A percentile compares a stretch with the other conserved stretches of the same genome.
These are phyloP conservation scores for Spergularia marina DNA, from an alignment of 148 eudicot species.

Conservation along the genomic window DNA sequence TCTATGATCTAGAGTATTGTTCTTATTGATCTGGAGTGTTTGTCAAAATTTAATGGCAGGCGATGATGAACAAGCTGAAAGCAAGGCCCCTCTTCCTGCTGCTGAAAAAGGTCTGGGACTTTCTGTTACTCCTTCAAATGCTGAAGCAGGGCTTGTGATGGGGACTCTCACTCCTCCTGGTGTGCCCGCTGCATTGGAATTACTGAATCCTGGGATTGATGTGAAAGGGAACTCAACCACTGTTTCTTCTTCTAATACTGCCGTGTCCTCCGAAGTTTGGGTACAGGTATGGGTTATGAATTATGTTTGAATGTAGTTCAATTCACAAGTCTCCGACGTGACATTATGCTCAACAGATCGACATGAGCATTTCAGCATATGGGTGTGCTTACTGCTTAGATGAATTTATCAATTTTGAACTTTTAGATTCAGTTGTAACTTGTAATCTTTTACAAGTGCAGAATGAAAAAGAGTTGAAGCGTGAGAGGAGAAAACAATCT, in stretches of 20 bases:
- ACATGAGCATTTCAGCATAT: neutral
- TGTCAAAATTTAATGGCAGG: slow-evolving; percentile 24
- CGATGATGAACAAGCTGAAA: slow-evolving; percentile 44
- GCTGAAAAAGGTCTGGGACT: slow-evolving; percentile 45
- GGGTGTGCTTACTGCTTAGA: neutral
- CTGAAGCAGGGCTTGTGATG: slow-evolving; percentile 32
- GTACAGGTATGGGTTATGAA: slow-evolving; percentile 44
- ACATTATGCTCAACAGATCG: neutral
- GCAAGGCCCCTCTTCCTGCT: slow-evolving; percentile 33
- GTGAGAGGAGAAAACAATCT: slow-evolving; percentile 90
- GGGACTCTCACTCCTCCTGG: slow-evolving; percentile 37
- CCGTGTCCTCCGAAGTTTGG: slow-evolving; percentile 66
- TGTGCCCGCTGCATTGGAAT: slow-evolving; percentile 47
- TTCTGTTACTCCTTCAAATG: slow-evolving; percentile 39
- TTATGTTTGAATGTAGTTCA: neutral
- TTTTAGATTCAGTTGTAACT: neutral
- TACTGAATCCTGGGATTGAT: slow-evolving; percentile 39
- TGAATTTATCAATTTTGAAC: neutral
- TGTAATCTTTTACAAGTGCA: slow-evolving; percentile 19
- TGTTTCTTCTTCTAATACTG: slow-evolving; percentile 36
- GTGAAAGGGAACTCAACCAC: slow-evolving; percentile 37
- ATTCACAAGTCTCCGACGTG: neutral
- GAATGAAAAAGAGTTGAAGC: slow-evolving; percentile 83
- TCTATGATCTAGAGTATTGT: neutral
- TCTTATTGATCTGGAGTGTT: neutral